Base-by-base conservation (phyloP, 2,329 filamentous ascomycete species). In the Fusarium setosum region DNA sequence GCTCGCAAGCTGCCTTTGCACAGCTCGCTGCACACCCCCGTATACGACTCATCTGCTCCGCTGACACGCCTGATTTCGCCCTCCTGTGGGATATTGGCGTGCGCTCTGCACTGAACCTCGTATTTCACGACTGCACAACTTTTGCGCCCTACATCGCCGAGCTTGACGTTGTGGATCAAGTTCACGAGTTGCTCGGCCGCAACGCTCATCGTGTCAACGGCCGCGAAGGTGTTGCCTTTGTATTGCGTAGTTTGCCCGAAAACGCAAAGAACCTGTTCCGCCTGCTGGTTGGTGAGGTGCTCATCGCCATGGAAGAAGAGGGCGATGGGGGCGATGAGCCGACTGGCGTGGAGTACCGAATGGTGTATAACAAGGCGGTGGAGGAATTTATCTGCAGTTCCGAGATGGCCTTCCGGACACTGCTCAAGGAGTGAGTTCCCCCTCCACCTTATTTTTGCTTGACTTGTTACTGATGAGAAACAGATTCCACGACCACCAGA, bases 381-480 rank as follows among this genome's bases (percentile, higher is more conserved):
- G 94, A 97, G 79, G 94, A 97, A 74, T 98, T 99, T 77, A 96
- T 99, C 48, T 97, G 95, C 76, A 96, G 92, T 70, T 97, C 92
- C 61, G 96, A 98, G 80, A 94, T 98, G 86, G 94, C 93, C 63
- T 98, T 98, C 81, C 86, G 96, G 61, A 97, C 94, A 23, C 77
- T 99, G 74, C 79, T 99, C 64, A 98, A 98, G 80, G 96, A 99
- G 86, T 96, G 79, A 64, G 88, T 80, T 17, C 9, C 10, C 23
- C 42, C 48, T 47, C 11, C 4, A 17, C n/a, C 4, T 11, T 41
- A 17, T 37, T 17, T n/a, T 37, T 15, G 17, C 11, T 23, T 21
- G 6, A 12, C 37, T 20, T 59, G 47, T 72, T 78, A 61, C 82
- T 75, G 53, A 57, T 15, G n/a, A 24, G 48, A 5, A 35, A 13